Base-by-base conservation (phyloP, 2,329 filamentous ascomycete species). In the Trichoderma pleuroti region DNA sequence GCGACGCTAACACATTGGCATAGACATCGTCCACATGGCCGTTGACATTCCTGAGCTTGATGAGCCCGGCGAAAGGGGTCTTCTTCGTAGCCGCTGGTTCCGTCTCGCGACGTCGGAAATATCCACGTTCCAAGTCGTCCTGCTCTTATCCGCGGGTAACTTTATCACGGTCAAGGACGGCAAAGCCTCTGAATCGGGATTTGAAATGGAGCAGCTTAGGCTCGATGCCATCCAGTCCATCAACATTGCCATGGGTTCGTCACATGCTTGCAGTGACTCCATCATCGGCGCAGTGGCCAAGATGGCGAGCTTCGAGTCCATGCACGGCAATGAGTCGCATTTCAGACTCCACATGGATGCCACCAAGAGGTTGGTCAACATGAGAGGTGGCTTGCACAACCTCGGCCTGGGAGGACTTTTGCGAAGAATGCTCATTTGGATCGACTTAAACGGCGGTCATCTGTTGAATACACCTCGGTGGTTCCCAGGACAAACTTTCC, bases 271-370 rank as follows among this genome's bases (percentile, higher is more conserved):
- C 8, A 81, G 76, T 71, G 84, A 86, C 73, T 80, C 80, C 16
- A 72, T 85, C 36, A 80, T 86, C 64, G 82, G 81, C 10, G 84
- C 85, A 3, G 83, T 85, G 5, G 83, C 83, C 39, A 84, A 85
- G 72, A 84, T 87, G 84, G 85, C 84, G 11, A 83, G 81, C 72
- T 86, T 84, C 74, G 85, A 87, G 74, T 84, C 84, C n/a, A 82
- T 86, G 72, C 85, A 82, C 72, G 84, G 84, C 26, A 79, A 80
- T 24, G 73, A 79, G 24, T 75, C 78, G 4, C 78, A 80, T 16
- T 86, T 83, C 71, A 76, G 80, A 64, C 80, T 82, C 4, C 85
- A 87, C 77, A 86, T 86, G 84, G 76, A 77, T 1, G 84, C 81
- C 5, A 76, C 86, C 30, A 72, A 75, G 46, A 77, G 79, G 21